These are phyloP conservation scores for Globisporangium orthogonon DNA, from an alignment of 352 stramenopile genomes.

Conservation along the genomic window DNA sequence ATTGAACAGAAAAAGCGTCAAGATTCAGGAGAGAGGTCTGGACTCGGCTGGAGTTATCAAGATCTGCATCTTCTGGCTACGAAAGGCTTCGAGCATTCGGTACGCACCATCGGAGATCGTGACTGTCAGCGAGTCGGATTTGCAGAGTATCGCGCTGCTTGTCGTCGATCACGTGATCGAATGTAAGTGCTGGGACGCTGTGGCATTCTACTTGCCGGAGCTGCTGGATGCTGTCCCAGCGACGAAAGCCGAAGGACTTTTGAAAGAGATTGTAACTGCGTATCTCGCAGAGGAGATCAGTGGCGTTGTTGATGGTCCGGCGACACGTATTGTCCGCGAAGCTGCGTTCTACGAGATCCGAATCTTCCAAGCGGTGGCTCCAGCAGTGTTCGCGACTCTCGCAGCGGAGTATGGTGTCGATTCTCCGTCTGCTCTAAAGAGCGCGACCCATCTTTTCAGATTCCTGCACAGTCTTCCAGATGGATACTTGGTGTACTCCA, in stretches of 20 bases:
- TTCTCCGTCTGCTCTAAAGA: background rate
- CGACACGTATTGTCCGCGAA: slow-evolving; percentile 50
- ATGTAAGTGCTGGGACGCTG: slow-evolving; percentile 60
- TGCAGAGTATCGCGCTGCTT: slow-evolving; percentile 26
- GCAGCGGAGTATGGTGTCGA: slow-evolving; percentile 7
- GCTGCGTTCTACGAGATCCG: slow-evolving; percentile 80
- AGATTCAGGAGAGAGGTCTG: slow-evolving; percentile 1
- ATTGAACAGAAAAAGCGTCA: background rate
- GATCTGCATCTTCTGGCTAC: slow-evolving; percentile 65
- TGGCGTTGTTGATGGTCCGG: slow-evolving; percentile 13
- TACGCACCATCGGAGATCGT: slow-evolving; percentile 12
- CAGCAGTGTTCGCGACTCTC: slow-evolving; percentile 28
- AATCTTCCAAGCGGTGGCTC: slow-evolving; percentile 31
- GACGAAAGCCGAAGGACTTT: slow-evolving; percentile 18
- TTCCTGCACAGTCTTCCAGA: slow-evolving; percentile 28
- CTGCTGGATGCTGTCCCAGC: slow-evolving; percentile 33
- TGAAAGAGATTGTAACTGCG: slow-evolving; percentile 23
- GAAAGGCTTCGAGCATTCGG: slow-evolving; percentile 14
- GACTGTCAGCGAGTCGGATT: slow-evolving; percentile 10
- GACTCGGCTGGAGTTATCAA: slow-evolving; percentile 62
- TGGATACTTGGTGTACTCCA: slow-evolving; percentile 22
- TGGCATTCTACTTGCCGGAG: slow-evolving; percentile 68
- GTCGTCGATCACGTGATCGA: slow-evolving; percentile 55
- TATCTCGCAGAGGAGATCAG: slow-evolving; percentile 27
- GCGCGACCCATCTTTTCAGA: slow-evolving; percentile 16